Percentiles rank a stretch among this genome's conserved stretches.
phyloP scores from a whole-genome alignment of 2,329 filamentous ascomycete species.

The Lecanicillium sp. region DNA sequence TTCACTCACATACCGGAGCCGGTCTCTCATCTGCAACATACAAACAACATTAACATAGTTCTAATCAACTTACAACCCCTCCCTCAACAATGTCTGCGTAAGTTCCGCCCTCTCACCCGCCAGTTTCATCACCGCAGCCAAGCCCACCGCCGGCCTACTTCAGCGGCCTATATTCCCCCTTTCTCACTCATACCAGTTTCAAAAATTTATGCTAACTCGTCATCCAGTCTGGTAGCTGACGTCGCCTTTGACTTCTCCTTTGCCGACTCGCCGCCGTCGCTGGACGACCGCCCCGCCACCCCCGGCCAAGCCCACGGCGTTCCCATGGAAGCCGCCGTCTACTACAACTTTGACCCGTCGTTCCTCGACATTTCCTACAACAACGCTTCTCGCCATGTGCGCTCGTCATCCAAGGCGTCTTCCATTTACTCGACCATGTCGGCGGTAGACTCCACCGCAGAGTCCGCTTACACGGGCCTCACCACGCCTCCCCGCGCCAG shows the following conservation, averaged over 20 bases:
- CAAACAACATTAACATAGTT: not conserved
- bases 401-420: constrained; percentile 59
- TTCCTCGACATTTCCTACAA: constrained; percentile 47
- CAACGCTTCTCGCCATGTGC: constrained; percentile 41
- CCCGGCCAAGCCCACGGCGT: constrained; percentile 16
- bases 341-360: constrained; percentile 45
- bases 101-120: constrained; percentile 14
- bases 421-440: constrained; percentile 58
- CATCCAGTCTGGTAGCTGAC: constrained; percentile 50
- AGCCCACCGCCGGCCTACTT: not conserved
- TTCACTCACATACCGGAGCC: constrained; percentile 11
- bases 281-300: constrained; percentile 20
- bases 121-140: too few relatives aligned
- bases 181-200: not conserved
- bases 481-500: constrained; percentile 59
- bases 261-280: constrained; percentile 25
- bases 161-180: constrained; percentile 1
- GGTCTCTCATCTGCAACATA: constrained; percentile 10
- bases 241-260: constrained; percentile 56
- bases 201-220: constrained; percentile 13
- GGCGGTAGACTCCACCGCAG: constrained; percentile 44
- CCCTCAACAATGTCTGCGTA: constrained; percentile 26
- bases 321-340: constrained; percentile 20
- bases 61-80: constrained; percentile 1
- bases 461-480: constrained; percentile 59